These are phyloP conservation scores for Yamadazyma kanchanaburiensis DNA, from an alignment of 1,139 yeast species.

Conservation along the genomic window DNA sequence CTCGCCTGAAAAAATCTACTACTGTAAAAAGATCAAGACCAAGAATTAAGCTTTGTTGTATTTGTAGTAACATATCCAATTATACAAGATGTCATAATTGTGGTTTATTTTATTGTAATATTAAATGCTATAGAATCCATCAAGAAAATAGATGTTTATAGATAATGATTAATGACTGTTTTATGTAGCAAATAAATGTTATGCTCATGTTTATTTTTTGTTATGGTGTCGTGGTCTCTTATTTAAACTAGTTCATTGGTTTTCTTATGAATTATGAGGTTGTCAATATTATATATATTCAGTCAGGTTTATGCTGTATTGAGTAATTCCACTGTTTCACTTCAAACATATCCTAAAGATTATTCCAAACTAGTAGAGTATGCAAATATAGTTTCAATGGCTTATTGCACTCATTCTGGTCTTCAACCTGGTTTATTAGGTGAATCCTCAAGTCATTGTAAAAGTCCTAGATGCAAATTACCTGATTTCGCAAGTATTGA, in stretches of 20 bases:
- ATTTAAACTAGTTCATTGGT: too few species aligned
- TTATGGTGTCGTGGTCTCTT: too few species aligned
- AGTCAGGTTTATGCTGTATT: too few species aligned
- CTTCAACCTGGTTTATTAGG: slow-evolving; percentile 23
- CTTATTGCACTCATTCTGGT: slow-evolving; percentile 37
- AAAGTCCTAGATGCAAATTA: slow-evolving; percentile 18
- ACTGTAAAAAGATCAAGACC: slow-evolving; percentile 24
- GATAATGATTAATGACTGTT: slow-evolving; percentile 1
- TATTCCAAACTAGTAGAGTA: slow-evolving; percentile 16
- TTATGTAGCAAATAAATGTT: too few species aligned
- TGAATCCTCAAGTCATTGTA: slow-evolving; percentile 18
- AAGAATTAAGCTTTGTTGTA: slow-evolving; percentile 38
- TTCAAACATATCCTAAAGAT: slow-evolving; percentile 6
- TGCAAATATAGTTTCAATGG: slow-evolving; percentile 34
- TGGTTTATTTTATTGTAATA: slow-evolving; percentile 43
- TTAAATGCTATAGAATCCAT: slow-evolving; percentile 38
- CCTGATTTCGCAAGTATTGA: slow-evolving; percentile 20
- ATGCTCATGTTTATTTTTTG: too few species aligned
- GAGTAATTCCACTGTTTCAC: too few species aligned
- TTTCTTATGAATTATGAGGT: too few species aligned
- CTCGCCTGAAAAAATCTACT: slow-evolving; percentile 9
- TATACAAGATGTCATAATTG: slow-evolving; percentile 41
- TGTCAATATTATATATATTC: too few species aligned
- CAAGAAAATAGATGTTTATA: slow-evolving; percentile 42
- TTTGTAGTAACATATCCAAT: slow-evolving; percentile 37